Base-by-base conservation (phyloP, 2,329 filamentous ascomycete genomes). In the Sporothrix sp. region DNA sequence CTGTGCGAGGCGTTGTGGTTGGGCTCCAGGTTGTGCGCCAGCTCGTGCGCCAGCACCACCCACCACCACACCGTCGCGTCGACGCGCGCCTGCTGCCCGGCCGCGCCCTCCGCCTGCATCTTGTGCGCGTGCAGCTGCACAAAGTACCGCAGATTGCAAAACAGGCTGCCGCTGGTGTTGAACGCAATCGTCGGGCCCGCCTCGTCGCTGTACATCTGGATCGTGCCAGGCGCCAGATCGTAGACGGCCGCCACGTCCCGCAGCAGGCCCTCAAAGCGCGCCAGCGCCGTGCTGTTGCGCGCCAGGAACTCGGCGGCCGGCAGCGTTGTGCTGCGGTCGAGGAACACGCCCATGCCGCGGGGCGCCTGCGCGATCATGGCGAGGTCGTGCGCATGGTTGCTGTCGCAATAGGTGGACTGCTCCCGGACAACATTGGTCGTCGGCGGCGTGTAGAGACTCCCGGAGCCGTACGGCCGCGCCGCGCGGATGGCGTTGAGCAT, bases 71-170 rank as follows among this genome's bases (percentile, higher is more conserved):
- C 60, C 16, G 57, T 70, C 27, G 71, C 72, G 21, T 67, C 70
- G 7, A 67, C 70, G 30, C 54, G 59, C 54, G 62, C 53, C 25
- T 48, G 47, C 14, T 4, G 30, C 30, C 9, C 6, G n/a, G 3
- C 13, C 4, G 1, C 23, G 13, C 7, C 23, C 5, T 13, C 14
- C 13, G n/a, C 40, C 20, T 33, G 13, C 43, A 80, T 65, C 55
- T 71, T 66, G 13, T 68, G 61, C 39, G 79, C 72, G 61, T 97
- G 91, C 28, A 96, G 68, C 61, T 91, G 82, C 54, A 84, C 68
- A 65, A 90, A 97, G 71, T 87, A 95, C 16, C 87, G 76, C 56
- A 95, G 76, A 62, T 98, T 98, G 73, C 89, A 96, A 70, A 97
- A 98, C 27, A 98, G 78, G 60, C 84, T 87, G 33, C 91, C 90